Conservation (phyloP, 768 basidiomycete genomes). For the Tephrocybe sp. region DNA sequence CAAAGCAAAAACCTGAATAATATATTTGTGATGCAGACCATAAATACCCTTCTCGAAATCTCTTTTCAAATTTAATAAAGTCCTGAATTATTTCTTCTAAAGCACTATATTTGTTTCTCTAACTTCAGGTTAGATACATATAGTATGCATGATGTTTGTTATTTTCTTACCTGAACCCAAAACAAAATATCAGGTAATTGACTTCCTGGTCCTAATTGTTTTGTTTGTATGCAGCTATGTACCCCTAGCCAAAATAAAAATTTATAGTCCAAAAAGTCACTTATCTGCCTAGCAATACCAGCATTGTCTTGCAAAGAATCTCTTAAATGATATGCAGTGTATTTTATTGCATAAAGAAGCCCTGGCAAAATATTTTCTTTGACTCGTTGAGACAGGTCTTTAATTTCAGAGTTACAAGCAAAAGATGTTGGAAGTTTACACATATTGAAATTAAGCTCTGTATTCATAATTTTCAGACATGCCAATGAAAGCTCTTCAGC, state of each 20-base stretch:
- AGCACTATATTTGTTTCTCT: neutral
- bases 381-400: neutral
- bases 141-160: no score
- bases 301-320: no score
- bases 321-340: slow-evolving; percentile 12
- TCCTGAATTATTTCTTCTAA: neutral
- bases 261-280: neutral
- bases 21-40: no score
- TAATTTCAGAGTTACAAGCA: slow-evolving; percentile 3
- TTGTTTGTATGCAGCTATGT: no score
- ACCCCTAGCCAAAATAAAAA: no score
- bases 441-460: slow-evolving; percentile 14
- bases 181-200: neutral
- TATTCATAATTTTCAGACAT: no score
- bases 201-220: neutral
- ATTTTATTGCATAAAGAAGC: slow-evolving; percentile 9
- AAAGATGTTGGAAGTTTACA: slow-evolving; percentile 14
- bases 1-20: no score
- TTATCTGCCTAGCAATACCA: neutral
- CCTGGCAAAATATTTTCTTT: neutral
- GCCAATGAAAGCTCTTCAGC: no score
- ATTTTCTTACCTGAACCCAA: neutral
- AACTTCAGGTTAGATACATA: no score
- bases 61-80: neutral
- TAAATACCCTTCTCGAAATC: neutral